phyloP scores from a whole-genome alignment of 1,139 yeast species.

The Magnusiomyces suaveolens region DNA sequence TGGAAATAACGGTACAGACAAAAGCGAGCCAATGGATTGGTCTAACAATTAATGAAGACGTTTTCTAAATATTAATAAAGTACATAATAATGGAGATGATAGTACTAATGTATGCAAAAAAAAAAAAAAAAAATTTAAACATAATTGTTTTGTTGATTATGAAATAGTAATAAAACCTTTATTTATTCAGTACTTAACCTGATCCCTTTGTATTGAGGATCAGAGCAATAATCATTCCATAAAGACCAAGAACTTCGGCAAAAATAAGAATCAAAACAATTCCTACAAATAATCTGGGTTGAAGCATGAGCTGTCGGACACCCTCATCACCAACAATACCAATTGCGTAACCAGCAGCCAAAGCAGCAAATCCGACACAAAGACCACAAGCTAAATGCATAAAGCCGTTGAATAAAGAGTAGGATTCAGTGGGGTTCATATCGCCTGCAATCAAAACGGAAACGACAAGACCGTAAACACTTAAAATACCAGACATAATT shows the following conservation, averaged over 20 bases:
- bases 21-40: constrained; percentile 12
- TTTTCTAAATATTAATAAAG: too few species aligned
- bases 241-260: constrained; percentile 91
- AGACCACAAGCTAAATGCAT: constrained; percentile 97
- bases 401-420: constrained; percentile 94
- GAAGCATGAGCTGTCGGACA: constrained; percentile 92
- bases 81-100: too few species aligned
- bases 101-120: too few species aligned
- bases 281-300: constrained; percentile 83
- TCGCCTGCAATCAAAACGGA: constrained; percentile 85
- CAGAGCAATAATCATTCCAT: constrained; percentile 80
- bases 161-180: too few species aligned
- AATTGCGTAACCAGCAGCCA: constrained; percentile 96
- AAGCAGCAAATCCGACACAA: constrained; percentile 92
- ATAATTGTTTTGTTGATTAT: too few species aligned
- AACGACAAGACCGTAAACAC: constrained; percentile 96
- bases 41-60: constrained; percentile 4
- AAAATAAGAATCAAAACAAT: constrained; percentile 90
- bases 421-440: constrained; percentile 56
- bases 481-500: constrained; percentile 99
- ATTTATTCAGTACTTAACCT: too few species aligned
- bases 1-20: background rate
- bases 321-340: constrained; percentile 99
- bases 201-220: constrained; percentile 51
- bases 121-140: too few species aligned